These are phyloP conservation scores for Marasmius oreades DNA, from an alignment of 1,284 basidiomycete species.

Conservation along the genomic window DNA sequence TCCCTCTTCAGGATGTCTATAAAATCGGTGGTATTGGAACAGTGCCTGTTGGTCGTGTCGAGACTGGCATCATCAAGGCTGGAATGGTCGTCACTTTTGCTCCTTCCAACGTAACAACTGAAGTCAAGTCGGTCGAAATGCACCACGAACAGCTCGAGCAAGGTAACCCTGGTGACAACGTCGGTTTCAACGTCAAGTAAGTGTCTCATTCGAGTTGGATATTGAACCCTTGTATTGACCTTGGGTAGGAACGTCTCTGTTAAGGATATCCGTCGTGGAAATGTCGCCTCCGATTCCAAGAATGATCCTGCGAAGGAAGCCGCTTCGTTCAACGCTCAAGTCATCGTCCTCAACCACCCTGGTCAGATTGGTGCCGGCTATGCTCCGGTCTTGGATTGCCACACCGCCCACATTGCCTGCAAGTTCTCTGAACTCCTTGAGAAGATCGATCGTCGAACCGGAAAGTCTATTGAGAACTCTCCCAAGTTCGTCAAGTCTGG, in stretches of 20 bases:
- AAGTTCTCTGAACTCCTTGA: constrained; percentile 97
- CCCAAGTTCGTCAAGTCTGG: constrained; percentile 99
- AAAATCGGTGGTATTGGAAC: constrained; percentile 99
- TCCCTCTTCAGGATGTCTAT: constrained; percentile 99
- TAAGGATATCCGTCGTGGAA: constrained; percentile 99
- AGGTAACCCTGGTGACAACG: constrained; percentile 98
- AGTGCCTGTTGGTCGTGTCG: constrained; percentile 99
- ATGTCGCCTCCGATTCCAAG: constrained; percentile 99
- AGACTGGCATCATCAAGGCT: constrained; percentile 99
- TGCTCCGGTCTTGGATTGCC: constrained; percentile 98
- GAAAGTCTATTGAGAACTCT: constrained; percentile 83
- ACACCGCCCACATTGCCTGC: constrained; percentile 99
- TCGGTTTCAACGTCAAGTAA: constrained; percentile 96
- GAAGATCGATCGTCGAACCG: constrained; percentile 99
- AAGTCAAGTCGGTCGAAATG: constrained; percentile 99
- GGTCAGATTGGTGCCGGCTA: constrained; percentile 99
- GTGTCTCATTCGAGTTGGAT: constrained; percentile 23
- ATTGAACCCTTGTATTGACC: constrained; percentile 10
- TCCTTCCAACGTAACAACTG: constrained; percentile 97
- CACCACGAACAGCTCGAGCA: constrained; percentile 98
- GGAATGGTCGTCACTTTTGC: constrained; percentile 99
- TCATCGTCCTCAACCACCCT: constrained; percentile 99
- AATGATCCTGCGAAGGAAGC: constrained; percentile 99
- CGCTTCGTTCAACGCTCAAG: constrained; percentile 99
- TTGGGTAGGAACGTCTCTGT: constrained; percentile 94